Conservation (phyloP, 768 basidiomycete genomes). For the Tulasnella sp. region DNA sequence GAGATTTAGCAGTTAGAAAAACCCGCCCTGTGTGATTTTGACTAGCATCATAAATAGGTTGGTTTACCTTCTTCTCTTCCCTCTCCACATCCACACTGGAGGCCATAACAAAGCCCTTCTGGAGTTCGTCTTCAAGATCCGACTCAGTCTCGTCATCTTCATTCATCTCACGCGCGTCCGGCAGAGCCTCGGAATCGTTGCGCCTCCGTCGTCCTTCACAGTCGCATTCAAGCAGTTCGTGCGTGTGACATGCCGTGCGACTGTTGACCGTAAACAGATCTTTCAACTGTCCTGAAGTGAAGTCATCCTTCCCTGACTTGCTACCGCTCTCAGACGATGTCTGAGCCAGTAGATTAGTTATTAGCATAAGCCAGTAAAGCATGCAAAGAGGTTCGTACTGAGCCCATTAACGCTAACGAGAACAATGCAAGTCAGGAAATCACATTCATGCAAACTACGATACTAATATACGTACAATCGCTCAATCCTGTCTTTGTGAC, state of each 20-base stretch:
- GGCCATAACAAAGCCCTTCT: conserved; percentile 49
- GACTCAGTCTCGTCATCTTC: conserved; percentile 21
- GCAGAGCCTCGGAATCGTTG: conserved; percentile 11
- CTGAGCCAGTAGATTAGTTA: conserved; percentile 1
- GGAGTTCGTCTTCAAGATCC: conserved; percentile 22
- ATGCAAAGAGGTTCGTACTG: not conserved
- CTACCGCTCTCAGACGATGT: conserved; percentile 10
- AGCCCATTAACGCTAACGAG: not conserved
- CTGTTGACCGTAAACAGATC: conserved; percentile 86
- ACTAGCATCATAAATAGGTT: no score
- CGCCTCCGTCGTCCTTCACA: conserved; percentile 34
- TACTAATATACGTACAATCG: conserved; percentile 47
- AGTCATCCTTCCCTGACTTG: conserved; percentile 61
- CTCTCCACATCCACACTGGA: conserved; percentile 44
- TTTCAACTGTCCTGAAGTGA: conserved; percentile 79
- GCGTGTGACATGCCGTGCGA: conserved; percentile 76
- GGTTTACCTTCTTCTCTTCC: conserved; percentile 38
- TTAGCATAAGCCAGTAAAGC: conserved; percentile 38
- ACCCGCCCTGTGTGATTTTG: not conserved
- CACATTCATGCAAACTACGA: conserved; percentile 15
- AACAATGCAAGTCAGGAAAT: not conserved
- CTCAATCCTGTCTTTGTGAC: conserved; percentile 88
- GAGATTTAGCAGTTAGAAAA: not conserved
- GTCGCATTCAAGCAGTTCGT: conserved; percentile 76
- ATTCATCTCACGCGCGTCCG: not conserved